Evolutionary conservation across 805 yeast genomes (phyloP).

Genomic region (Candida ponderosae): DNA sequence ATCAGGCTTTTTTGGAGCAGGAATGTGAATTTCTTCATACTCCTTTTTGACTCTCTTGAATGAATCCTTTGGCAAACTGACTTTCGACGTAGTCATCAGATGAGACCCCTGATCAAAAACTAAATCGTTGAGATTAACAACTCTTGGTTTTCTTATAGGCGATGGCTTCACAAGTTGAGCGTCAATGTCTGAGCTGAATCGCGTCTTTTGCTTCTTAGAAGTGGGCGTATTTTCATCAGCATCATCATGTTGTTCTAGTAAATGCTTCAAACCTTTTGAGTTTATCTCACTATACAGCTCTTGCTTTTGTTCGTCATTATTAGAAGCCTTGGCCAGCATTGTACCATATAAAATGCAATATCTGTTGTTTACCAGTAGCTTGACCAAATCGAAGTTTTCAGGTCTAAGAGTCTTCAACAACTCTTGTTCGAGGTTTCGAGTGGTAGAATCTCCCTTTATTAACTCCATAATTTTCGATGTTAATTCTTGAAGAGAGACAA

Average conservation of each 20-base stretch:
- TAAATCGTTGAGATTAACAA: slow-evolving; percentile 56
- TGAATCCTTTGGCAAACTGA: slow-evolving; percentile 78
- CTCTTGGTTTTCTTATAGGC: slow-evolving; percentile 33
- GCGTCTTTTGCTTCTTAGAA: slow-evolving; percentile 14
- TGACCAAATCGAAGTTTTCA: slow-evolving; percentile 43
- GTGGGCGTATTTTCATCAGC: slow-evolving; percentile 1
- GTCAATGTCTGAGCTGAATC: neutral
- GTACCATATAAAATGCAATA: slow-evolving; percentile 47
- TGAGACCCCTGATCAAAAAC: slow-evolving; percentile 69
- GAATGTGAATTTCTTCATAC: slow-evolving; percentile 89
- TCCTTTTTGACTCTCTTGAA: slow-evolving; percentile 62
- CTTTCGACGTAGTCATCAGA: slow-evolving; percentile 55
- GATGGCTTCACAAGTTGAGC: too few relatives aligned
- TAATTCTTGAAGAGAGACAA: slow-evolving; percentile 30
- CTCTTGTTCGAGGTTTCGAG: slow-evolving; percentile 43
- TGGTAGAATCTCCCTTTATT: slow-evolving; percentile 28
- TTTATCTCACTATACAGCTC: slow-evolving; percentile 36
- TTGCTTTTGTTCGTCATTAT: slow-evolving; percentile 27
- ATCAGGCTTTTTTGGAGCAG: slow-evolving; percentile 60
- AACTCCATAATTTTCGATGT: slow-evolving; percentile 31
- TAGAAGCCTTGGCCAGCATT: slow-evolving; percentile 29
- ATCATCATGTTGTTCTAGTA: slow-evolving; percentile 35
- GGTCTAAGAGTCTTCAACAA: slow-evolving; percentile 44
- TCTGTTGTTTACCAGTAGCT: slow-evolving; percentile 41
- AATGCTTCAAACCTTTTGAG: slow-evolving; percentile 28